phyloP scores from a whole-genome alignment of 768 basidiomycete species.

The Suillus lakei region DNA sequence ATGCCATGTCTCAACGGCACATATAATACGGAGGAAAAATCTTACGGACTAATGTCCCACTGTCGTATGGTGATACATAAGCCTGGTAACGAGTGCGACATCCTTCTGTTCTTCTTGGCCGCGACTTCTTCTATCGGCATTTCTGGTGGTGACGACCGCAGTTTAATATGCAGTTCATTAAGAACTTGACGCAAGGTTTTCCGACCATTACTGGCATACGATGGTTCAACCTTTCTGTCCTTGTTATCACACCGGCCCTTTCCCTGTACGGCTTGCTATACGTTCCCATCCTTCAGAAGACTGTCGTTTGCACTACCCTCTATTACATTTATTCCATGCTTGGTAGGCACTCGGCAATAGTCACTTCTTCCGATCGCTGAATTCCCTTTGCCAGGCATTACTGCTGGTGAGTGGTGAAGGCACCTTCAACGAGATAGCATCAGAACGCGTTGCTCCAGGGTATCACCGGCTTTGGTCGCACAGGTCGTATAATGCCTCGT shows the following conservation, averaged over 20 bases:
- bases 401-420: slow-evolving; percentile 44
- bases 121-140: slow-evolving; percentile 1
- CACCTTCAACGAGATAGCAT: slow-evolving; percentile 3
- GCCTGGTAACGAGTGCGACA: slow-evolving; percentile 16
- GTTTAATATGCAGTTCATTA: slow-evolving; percentile 16
- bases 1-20: slow-evolving; percentile 3
- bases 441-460: slow-evolving; percentile 40
- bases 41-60: slow-evolving; percentile 23
- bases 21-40: neutral
- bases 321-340: slow-evolving; percentile 92
- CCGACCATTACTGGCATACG: slow-evolving; percentile 60
- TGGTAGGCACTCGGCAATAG: slow-evolving; percentile 46
- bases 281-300: slow-evolving; percentile 52
- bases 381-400: slow-evolving; percentile 45
- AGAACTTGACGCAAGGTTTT: slow-evolving; percentile 33
- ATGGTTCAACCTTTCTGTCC: slow-evolving; percentile 79
- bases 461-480: slow-evolving; percentile 91
- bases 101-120: slow-evolving; percentile 11
- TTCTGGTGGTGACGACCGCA: slow-evolving; percentile 8
- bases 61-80: slow-evolving; percentile 31
- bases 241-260: slow-evolving; percentile 73
- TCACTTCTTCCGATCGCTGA: slow-evolving; percentile 20
- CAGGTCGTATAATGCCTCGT: slow-evolving; percentile 77
- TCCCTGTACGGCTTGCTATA: slow-evolving; percentile 68
- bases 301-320: slow-evolving; percentile 59